Evolutionary conservation across 768 basidiomycete genomes (phyloP).

Genomic region (Russula abietina): DNA sequence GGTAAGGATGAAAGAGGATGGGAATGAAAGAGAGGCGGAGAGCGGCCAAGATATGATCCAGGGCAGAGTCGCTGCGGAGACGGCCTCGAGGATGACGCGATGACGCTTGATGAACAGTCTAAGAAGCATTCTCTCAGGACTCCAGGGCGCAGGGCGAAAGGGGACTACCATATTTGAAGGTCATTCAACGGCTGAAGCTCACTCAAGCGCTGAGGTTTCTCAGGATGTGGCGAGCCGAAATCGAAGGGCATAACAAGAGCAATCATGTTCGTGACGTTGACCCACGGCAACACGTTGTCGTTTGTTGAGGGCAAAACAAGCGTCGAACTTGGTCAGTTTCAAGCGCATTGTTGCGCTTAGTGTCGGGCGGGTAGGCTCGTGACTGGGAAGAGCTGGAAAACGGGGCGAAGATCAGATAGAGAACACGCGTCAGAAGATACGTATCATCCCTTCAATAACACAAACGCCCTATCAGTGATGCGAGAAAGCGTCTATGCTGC

Average conservation of each 20-base stretch:
- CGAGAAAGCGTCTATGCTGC: background rate
- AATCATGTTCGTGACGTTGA: background rate
- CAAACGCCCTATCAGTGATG: background rate
- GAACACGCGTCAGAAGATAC: background rate
- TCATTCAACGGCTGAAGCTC: background rate
- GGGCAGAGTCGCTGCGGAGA: conserved; percentile 6
- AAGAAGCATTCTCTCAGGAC: background rate
- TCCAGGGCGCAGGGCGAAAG: background rate
- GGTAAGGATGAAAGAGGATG: background rate
- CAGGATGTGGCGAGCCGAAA: background rate
- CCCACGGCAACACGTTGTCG: background rate
- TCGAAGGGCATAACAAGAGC: background rate
- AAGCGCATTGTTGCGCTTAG: background rate
- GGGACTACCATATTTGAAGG: conserved; percentile 6
- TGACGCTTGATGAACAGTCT: background rate
- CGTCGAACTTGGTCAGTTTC: background rate
- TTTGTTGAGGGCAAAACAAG: no score
- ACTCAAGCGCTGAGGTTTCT: background rate
- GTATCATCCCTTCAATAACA: background rate
- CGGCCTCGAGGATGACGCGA: conserved; percentile 6
- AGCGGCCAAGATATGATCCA: background rate
- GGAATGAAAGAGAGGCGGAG: background rate
- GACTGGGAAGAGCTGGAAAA: background rate
- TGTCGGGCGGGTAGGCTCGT: no score
- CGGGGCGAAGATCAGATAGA: background rate